Evolutionary conservation across 352 stramenopile species (phyloP).

Genomic region (Phytopythium kandeliae): DNA sequence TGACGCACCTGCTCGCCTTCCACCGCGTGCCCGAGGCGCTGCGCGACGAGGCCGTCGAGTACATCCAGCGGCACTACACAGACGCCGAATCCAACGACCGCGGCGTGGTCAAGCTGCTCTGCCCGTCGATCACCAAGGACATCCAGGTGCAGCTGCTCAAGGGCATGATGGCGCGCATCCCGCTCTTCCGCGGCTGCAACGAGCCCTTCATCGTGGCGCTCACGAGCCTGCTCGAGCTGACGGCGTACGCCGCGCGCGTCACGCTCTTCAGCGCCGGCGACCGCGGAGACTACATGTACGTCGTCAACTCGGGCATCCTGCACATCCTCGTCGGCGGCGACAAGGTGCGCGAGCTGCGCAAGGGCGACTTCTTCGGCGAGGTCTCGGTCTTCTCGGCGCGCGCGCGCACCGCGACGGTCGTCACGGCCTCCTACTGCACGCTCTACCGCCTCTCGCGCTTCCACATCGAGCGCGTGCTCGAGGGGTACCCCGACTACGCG

Average conservation of each 20-base stretch:
- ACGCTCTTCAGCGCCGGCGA: slow-evolving; percentile 49
- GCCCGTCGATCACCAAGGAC: slow-evolving; percentile 68
- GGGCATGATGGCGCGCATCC: slow-evolving; percentile 46
- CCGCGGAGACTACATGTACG: slow-evolving; percentile 65
- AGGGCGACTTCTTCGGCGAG: slow-evolving; percentile 67
- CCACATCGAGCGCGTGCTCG: slow-evolving; percentile 50
- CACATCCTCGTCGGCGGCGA: slow-evolving; percentile 50
- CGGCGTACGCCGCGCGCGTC: slow-evolving; percentile 46
- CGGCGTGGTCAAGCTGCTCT: slow-evolving; percentile 53
- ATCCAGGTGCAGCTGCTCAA: slow-evolving; percentile 68
- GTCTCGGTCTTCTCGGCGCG: slow-evolving; percentile 65
- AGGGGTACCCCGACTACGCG: slow-evolving; percentile 55
- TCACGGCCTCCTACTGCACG: slow-evolving; percentile 58
- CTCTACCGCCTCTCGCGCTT: slow-evolving; percentile 60
- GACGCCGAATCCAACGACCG: slow-evolving; percentile 64
- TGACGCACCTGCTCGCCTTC: slow-evolving; percentile 59
- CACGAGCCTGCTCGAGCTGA: slow-evolving; percentile 63
- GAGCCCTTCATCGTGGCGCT: slow-evolving; percentile 57
- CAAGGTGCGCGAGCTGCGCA: slow-evolving; percentile 59
- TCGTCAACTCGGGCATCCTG: slow-evolving; percentile 56
- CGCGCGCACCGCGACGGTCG: slow-evolving; percentile 44
- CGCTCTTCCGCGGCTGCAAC: slow-evolving; percentile 58
- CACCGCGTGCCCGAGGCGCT: slow-evolving; percentile 49
- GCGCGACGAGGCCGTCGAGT: slow-evolving; percentile 47
- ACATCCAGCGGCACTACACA: slow-evolving; percentile 61